phyloP scores from a whole-genome alignment of 148 eudicot genomes.

The Camellia lanceoleosa region DNA sequence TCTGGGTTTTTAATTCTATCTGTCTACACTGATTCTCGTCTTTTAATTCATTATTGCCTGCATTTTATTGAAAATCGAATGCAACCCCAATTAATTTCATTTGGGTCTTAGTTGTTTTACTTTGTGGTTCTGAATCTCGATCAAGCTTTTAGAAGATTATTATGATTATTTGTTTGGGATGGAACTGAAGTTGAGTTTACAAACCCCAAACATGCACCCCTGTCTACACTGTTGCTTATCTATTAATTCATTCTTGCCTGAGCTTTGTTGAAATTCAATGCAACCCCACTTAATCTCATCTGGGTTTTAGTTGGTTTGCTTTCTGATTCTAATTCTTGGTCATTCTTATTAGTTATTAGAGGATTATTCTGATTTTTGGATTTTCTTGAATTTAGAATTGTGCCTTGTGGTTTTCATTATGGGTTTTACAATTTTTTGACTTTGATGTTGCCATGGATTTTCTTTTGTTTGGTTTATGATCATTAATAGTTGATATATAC shows the following conservation, averaged over 20 bases:
- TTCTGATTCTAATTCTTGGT: neutral
- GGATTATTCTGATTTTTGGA: neutral
- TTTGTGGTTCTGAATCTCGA: neutral
- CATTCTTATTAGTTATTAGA: neutral
- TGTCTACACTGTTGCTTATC: no score
- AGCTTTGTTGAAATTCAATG: no score
- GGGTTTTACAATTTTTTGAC: no score
- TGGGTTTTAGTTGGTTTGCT: neutral
- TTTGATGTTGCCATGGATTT: no score
- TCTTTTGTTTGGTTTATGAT: neutral
- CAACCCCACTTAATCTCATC: neutral
- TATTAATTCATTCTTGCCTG: neutral
- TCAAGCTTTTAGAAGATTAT: neutral
- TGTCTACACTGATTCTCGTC: neutral
- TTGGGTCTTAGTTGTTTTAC: neutral
- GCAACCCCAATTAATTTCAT: neutral
- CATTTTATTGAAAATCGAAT: neutral
- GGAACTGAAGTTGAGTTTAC: neutral
- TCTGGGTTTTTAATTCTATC: neutral
- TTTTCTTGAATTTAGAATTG: neutral
- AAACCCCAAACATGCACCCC: no score
- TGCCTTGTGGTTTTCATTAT: neutral
- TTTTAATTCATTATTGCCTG: constrained; percentile 14
- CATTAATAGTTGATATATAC: neutral
- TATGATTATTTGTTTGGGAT: neutral